Conservation (phyloP, 1,284 basidiomycete species). For the Pascua sp. region DNA sequence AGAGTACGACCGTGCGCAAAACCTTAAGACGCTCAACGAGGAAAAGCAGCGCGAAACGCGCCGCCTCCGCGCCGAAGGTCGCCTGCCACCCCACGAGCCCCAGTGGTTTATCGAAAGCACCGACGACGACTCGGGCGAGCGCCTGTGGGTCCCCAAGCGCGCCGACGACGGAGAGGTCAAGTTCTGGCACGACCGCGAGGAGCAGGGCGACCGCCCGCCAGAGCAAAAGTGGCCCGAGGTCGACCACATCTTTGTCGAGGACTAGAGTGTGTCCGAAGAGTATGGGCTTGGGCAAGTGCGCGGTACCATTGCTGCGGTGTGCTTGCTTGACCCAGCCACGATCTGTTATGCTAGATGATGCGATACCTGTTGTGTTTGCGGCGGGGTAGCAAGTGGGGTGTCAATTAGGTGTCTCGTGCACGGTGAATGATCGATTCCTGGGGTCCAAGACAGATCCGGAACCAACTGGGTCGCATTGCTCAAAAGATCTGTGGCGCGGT, state of each 20-base stretch:
- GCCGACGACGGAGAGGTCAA: conserved; percentile 58
- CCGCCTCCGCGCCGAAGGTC: conserved; percentile 71
- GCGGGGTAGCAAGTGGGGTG: too few species aligned
- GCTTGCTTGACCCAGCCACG: not conserved
- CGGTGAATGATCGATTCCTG: too few species aligned
- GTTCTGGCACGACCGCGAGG: conserved; percentile 80
- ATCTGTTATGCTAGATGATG: too few species aligned
- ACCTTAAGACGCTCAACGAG: conserved; percentile 78
- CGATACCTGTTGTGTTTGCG: too few species aligned
- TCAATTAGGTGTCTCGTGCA: too few species aligned
- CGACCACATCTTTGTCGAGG: conserved; percentile 73
- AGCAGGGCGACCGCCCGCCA: conserved; percentile 54
- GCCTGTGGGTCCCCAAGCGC: conserved; percentile 72
- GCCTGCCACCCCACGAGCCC: conserved; percentile 68
- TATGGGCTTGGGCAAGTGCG: not conserved
- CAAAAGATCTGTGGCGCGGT: too few species aligned
- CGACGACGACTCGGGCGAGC: conserved; percentile 79
- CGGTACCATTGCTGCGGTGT: not conserved
- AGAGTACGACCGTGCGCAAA: conserved; percentile 85
- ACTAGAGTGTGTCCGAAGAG: not conserved
- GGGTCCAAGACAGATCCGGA: too few species aligned
- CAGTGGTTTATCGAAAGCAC: conserved; percentile 75
- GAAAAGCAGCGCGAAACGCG: conserved; percentile 80
- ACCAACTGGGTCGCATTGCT: too few species aligned
- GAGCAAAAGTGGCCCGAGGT: conserved; percentile 64